phyloP scores from a whole-genome alignment of 768 basidiomycete genomes.

The Suillus decipiens region DNA sequence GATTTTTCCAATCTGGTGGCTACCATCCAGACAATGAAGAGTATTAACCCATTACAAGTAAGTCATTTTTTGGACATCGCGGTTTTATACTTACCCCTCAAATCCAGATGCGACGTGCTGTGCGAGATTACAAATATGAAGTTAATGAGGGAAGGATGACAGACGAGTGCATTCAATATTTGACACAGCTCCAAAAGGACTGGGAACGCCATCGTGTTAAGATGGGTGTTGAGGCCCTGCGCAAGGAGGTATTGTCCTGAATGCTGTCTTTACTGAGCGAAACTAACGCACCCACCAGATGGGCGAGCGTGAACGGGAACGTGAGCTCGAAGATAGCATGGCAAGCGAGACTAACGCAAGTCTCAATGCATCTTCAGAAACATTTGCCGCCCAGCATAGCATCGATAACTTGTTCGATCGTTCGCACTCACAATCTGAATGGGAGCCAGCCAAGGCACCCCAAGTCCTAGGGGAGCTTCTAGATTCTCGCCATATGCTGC shows the following conservation, averaged over 20 bases:
- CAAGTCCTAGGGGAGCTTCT: constrained; percentile 88
- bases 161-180: constrained; percentile 93
- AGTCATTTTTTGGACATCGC: constrained; percentile 4
- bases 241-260: constrained; percentile 65
- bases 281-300: constrained; percentile 45
- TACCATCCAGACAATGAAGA: constrained; percentile 84
- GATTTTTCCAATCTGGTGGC: constrained; percentile 89
- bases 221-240: constrained; percentile 80
- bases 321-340: constrained; percentile 45
- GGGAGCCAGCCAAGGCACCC: constrained; percentile 78
- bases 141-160: constrained; percentile 91
- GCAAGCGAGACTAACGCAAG: constrained; percentile 35
- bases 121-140: constrained; percentile 92
- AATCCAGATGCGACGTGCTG: constrained; percentile 84
- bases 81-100: neutral
- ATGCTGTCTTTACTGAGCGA: neutral
- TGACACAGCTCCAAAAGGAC: constrained; percentile 93
- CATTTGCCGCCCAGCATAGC: constrained; percentile 45
- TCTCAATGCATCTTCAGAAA: constrained; percentile 35
- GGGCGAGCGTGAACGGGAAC: constrained; percentile 66
- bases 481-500: constrained; percentile 93
- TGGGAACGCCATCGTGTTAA: constrained; percentile 94
- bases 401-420: constrained; percentile 86
- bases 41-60: constrained; percentile 92
- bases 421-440: constrained; percentile 59